phyloP scores from a whole-genome alignment of 805 yeast species.

The Sugiyamaella americana region DNA sequence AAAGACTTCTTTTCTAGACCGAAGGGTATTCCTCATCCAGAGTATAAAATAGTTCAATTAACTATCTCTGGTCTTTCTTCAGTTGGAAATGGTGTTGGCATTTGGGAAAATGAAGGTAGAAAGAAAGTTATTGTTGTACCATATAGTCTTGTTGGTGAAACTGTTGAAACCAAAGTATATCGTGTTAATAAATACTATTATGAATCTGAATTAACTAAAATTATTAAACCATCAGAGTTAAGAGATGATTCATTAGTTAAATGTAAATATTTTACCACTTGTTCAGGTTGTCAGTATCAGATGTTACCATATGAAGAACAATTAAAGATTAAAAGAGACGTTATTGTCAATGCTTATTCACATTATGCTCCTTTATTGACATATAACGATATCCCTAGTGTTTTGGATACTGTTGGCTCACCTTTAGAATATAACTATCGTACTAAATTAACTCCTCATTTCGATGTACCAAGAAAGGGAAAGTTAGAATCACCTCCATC shows the following conservation, averaged over 20 bases:
- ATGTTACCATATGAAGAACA: slow-evolving; percentile 68
- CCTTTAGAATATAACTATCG: slow-evolving; percentile 75
- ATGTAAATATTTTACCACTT: slow-evolving; percentile 83
- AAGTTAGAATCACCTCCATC: slow-evolving; percentile 47
- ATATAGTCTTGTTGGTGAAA: slow-evolving; percentile 82
- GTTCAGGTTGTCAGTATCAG: slow-evolving; percentile 95
- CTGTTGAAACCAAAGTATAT: slow-evolving; percentile 61
- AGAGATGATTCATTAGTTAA: slow-evolving; percentile 55
- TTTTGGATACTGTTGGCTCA: slow-evolving; percentile 62
- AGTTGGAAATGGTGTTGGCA: slow-evolving; percentile 83
- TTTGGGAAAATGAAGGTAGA: slow-evolving; percentile 34
- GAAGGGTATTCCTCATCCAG: slow-evolving; percentile 34
- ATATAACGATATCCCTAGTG: slow-evolving; percentile 43
- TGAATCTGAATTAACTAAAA: slow-evolving; percentile 64
- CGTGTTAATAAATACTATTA: slow-evolving; percentile 70
- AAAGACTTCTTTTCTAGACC: slow-evolving; percentile 48
- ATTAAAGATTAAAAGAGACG: slow-evolving; percentile 61
- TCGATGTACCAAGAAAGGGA: slow-evolving; percentile 60
- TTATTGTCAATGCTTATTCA: slow-evolving; percentile 75
- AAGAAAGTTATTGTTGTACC: slow-evolving; percentile 68
- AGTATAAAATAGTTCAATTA: slow-evolving; percentile 55
- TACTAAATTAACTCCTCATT: slow-evolving; percentile 95
- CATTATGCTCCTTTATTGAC: slow-evolving; percentile 41
- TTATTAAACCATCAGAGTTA: slow-evolving; percentile 38
- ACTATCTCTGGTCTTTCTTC: slow-evolving; percentile 56